These are phyloP conservation scores for Xylaria sp. DNA, from an alignment of 2,329 filamentous ascomycete genomes.

Conservation along the genomic window DNA sequence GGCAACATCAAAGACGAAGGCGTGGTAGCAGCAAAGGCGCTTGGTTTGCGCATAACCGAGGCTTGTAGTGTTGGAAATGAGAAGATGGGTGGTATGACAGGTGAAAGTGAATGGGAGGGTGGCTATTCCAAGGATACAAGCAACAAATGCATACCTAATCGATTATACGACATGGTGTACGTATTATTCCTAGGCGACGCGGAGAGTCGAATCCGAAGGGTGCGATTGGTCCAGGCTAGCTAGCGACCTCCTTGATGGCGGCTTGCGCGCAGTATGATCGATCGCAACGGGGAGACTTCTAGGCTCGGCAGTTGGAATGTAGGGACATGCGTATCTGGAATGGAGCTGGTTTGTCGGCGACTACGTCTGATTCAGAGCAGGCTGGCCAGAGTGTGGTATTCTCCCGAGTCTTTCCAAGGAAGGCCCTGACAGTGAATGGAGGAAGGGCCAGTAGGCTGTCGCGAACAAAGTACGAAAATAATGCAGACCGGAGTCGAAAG, in stretches of 20 bases:
- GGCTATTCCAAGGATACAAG: slow-evolving; percentile 8
- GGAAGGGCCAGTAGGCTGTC: slow-evolving; percentile 9
- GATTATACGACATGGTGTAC: slow-evolving; percentile 71
- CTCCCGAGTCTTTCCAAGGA: slow-evolving; percentile 5
- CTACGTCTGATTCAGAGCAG: slow-evolving; percentile 15
- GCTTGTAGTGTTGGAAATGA: not conserved
- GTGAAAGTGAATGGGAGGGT: slow-evolving; percentile 3
- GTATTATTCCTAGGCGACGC: slow-evolving; percentile 19
- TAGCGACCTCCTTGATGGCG: slow-evolving; percentile 18
- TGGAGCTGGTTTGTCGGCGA: slow-evolving; percentile 7
- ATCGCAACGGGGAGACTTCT: slow-evolving; percentile 13
- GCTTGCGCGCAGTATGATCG: slow-evolving; percentile 18
- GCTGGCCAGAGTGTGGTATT: slow-evolving; percentile 10
- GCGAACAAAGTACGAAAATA: slow-evolving; percentile 11
- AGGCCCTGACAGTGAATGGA: slow-evolving; percentile 7
- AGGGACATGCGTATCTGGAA: slow-evolving; percentile 14
- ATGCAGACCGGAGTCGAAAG: slow-evolving; percentile 2
- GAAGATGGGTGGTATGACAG: slow-evolving; percentile 13
- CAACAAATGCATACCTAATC: slow-evolving; percentile 62
- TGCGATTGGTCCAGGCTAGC: slow-evolving; percentile 20
- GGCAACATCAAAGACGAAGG: not conserved
- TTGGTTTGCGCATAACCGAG: slow-evolving; percentile 12
- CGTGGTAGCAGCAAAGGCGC: slow-evolving; percentile 11
- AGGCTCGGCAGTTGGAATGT: slow-evolving; percentile 18
- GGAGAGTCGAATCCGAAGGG: slow-evolving; percentile 19